A percentile compares a stretch with the other conserved stretches of the same genome.
phyloP scores from a whole-genome alignment of 2,329 filamentous ascomycete species.

The Xylaria sp. region DNA sequence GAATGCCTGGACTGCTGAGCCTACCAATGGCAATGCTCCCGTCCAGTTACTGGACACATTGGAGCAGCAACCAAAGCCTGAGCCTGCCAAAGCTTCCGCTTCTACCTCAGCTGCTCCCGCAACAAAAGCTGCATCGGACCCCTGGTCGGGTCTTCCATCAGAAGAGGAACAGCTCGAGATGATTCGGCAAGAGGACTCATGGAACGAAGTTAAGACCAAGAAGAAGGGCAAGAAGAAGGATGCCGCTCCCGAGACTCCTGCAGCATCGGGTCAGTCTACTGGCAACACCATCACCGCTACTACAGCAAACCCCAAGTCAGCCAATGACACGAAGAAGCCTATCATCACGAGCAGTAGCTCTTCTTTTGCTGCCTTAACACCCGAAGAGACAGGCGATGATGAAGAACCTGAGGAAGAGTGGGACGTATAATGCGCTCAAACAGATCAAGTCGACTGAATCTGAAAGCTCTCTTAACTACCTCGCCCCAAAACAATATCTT shows the following conservation, averaged over 20 bases:
- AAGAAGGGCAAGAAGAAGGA: conserved; percentile 57
- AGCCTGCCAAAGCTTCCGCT: conserved; percentile 47
- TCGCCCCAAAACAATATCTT: conserved; percentile 22
- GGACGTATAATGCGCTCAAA: conserved; percentile 48
- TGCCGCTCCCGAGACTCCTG: conserved; percentile 52
- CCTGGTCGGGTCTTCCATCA: conserved; percentile 66
- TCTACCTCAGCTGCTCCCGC: conserved; percentile 48
- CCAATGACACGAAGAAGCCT: conserved; percentile 49
- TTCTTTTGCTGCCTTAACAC: conserved; percentile 51
- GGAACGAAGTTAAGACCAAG: conserved; percentile 68
- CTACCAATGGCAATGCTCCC: conserved; percentile 52
- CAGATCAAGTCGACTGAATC: conserved; percentile 19
- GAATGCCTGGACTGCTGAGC: conserved; percentile 57
- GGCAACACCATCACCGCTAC: conserved; percentile 36
- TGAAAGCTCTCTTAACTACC: background rate
- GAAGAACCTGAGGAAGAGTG: conserved; percentile 51
- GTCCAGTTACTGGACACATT: conserved; percentile 70
- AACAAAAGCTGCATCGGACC: conserved; percentile 51
- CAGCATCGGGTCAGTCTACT: conserved; percentile 40
- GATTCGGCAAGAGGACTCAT: conserved; percentile 63
- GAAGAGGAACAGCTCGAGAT: conserved; percentile 72
- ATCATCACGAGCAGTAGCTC: conserved; percentile 49
- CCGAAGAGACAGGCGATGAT: conserved; percentile 49
- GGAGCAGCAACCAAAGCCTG: conserved; percentile 56
- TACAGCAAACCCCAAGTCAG: conserved; percentile 40